Evolutionary conservation across 2,329 filamentous ascomycete genomes (phyloP).

Genomic region (Chrysoporthe puriensis): DNA sequence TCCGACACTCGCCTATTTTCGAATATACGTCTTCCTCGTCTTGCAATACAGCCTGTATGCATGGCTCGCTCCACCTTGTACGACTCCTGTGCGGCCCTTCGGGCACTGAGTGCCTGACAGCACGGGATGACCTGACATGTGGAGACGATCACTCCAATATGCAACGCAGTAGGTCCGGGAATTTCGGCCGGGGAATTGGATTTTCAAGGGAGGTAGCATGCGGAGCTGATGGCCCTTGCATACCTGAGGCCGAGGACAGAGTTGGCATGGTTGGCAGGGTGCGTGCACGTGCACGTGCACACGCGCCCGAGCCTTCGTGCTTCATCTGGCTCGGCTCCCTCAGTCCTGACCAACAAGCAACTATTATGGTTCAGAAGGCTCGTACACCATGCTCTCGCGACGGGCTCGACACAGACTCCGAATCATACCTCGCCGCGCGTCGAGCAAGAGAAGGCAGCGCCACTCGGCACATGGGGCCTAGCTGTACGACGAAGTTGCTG

Average conservation of each 20-base stretch:
- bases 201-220: background rate
- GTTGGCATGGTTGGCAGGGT: background rate
- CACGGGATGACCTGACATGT: conserved; percentile 8
- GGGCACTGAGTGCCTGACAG: conserved; percentile 8
- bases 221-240: background rate
- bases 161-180: background rate
- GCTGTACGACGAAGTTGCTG: conserved; percentile 21
- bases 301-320: background rate
- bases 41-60: conserved; percentile 11
- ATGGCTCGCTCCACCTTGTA: conserved; percentile 23
- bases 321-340: background rate
- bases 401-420: background rate
- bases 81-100: conserved; percentile 17
- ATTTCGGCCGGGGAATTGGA: background rate
- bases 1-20: conserved; percentile 23
- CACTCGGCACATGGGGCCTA: conserved; percentile 24
- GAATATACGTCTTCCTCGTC: conserved; percentile 4
- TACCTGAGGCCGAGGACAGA: background rate
- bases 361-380: background rate
- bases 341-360: background rate
- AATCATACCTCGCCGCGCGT: background rate
- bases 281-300: background rate
- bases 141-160: background rate
- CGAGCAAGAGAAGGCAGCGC: background rate
- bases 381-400: background rate